Base-by-base conservation (phyloP, 306 rosid species). In the Notholithocarpus densiflorus region DNA sequence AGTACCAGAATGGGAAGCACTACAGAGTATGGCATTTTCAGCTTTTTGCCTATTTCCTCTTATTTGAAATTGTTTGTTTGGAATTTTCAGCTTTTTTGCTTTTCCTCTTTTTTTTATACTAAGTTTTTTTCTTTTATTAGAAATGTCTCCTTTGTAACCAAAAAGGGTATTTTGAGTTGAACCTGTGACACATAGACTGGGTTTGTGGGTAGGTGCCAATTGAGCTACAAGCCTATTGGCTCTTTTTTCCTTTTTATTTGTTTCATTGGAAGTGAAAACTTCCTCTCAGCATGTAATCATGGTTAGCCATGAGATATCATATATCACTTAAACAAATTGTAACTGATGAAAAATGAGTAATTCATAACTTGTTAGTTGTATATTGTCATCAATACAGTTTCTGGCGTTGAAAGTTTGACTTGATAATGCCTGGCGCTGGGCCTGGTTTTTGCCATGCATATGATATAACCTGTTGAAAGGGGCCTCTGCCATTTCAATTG, bases 1-100 rank as follows among this genome's bases (percentile, higher is more conserved):
- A 84, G 90, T 95, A 95, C 83, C 92, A 84, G 82, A 86, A 91
- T 79, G 99, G 99, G 80, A 88, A 87, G 82, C 99, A 95, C 84
- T 95, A 84, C 78, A 83, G 98, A 86, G 99, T 95, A 89, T 51
- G 71, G 24, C 20, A 11, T 48, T 51, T 14, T 45, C n/a, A 15
- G 29, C 57, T 45, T 45, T 40, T 20, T 45, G 24, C 51, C 26
- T 19, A 19, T 32, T 18, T 32, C 48, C 14, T 66, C 5, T 66
- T 17, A 17, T 66, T 32, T 18, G 45, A 40, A 40, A 40, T 40
- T 40, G 8, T 8, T 66, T 19, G 34, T 18, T 11, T 57, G 18
- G 40, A n/a, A 27, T 5, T 17, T 18, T 66, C 45, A 40, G 71
- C 71, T 66, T 31, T 31, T 2, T 66, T 32, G 7, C n/a, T 19